A percentile compares a stretch with the other conserved stretches of the same genome.
phyloP scores from a whole-genome alignment of 768 basidiomycete species.

The Lactarius sp. region DNA sequence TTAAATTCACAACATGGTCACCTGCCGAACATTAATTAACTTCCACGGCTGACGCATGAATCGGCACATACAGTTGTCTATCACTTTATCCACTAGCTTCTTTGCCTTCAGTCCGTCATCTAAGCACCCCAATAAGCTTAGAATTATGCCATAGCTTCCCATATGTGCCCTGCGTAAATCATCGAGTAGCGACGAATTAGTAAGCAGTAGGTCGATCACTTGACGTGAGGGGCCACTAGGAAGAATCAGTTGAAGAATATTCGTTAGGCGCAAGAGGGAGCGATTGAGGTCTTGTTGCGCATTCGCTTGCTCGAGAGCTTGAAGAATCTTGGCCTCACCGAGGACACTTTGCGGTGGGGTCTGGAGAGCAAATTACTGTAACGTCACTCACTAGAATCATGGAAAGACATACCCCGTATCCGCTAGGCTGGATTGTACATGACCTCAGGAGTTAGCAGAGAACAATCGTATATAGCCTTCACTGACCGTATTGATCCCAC shows the following conservation, averaged over 20 bases:
- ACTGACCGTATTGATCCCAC: constrained; percentile 49
- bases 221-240: constrained; percentile 63
- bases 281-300: constrained; percentile 76
- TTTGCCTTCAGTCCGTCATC: constrained; percentile 86
- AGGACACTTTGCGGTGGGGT: constrained; percentile 35
- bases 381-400: not conserved
- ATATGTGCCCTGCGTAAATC: constrained; percentile 84
- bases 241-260: constrained; percentile 75
- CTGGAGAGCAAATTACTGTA: not conserved
- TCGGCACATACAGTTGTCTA: constrained; percentile 58
- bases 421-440: constrained; percentile 25
- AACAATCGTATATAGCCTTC: not conserved
- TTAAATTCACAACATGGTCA: constrained; percentile 86
- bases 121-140: constrained; percentile 88
- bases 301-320: constrained; percentile 68
- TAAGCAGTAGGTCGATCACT: constrained; percentile 79
- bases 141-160: constrained; percentile 88
- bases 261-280: constrained; percentile 72
- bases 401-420: constrained; percentile 10
- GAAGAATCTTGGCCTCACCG: constrained; percentile 51
- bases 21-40: constrained; percentile 40
- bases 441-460: not conserved
- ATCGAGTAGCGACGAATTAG: constrained; percentile 75
- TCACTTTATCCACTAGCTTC: constrained; percentile 81
- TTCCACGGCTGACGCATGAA: not conserved